phyloP scores from a whole-genome alignment of 768 basidiomycete species.

The Phaffia australis region DNA sequence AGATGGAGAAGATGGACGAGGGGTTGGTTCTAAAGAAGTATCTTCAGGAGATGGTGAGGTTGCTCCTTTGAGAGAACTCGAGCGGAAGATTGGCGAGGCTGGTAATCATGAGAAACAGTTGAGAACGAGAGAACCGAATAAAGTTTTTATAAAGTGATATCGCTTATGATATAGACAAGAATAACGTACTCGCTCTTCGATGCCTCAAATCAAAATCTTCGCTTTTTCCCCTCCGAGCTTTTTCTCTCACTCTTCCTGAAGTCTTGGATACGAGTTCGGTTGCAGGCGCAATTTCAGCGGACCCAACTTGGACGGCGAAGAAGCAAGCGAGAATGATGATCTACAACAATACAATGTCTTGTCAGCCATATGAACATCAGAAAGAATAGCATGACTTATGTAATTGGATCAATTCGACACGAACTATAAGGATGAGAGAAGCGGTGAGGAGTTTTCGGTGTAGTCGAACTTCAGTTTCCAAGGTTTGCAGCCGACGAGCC shows the following conservation, averaged over 20 bases:
- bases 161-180: not conserved
- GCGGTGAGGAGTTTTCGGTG: constrained; percentile 7
- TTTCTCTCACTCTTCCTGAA: constrained; percentile 3
- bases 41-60: not conserved
- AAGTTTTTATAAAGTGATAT: not conserved
- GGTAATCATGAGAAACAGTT: not conserved
- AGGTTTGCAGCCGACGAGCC: not conserved
- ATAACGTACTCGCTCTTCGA: not conserved
- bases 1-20: too few relatives aligned
- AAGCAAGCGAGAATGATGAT: constrained; percentile 4
- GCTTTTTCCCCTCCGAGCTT: not conserved
- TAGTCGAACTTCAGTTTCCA: constrained; percentile 13
- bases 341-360: not conserved
- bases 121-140: too few relatives aligned
- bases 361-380: not conserved
- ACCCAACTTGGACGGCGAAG: constrained; percentile 13
- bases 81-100: not conserved
- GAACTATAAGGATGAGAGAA: not conserved
- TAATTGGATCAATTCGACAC: constrained; percentile 6
- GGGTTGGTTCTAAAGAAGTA: not conserved
- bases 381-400: constrained; percentile 3
- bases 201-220: not conserved
- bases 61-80: too few relatives aligned
- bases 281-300: constrained; percentile 14
- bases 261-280: constrained; percentile 1